Base-by-base conservation (phyloP, 768 basidiomycete genomes). In the Lactarius trivialis region DNA sequence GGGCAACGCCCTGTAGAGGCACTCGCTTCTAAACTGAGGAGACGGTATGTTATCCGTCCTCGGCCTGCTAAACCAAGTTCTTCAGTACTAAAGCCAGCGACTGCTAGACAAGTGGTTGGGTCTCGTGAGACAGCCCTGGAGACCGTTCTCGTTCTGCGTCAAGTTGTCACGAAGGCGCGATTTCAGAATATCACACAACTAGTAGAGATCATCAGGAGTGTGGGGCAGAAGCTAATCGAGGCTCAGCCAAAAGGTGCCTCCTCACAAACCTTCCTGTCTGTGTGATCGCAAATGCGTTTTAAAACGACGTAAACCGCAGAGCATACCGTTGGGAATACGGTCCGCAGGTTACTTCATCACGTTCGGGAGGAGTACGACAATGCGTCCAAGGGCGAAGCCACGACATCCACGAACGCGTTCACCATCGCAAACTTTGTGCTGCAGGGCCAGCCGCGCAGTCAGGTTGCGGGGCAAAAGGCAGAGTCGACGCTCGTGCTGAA, bases 301-400 rank as follows among this genome's bases (percentile, higher is more conserved):
- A 37, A 36, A 49, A 33, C 33, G 30, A 30, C 30, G 3, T 30
- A 36, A 21, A 58, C 43, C 34, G 17, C 74, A 98, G 97, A 99
- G 72, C 88, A 95, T 70, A 90, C 93, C 50, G 89, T 97, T 37
- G 93, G 93, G 26, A 98, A 98, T 72, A 95, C 95, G 24, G 88
- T 95, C 43, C 85, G 94, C 41, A 93, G 93, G 70, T 86, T 98
- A 26, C 78, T 98, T 30, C 93, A 95, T 71, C 89, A 97, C 70
- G 88, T 99, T 60, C 84, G 93, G 55, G 97, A 99, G 74, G 97
- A 99, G 71, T 95, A 93, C 73, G 81, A 89, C 63, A 90, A 94
- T 4, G 92, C 92, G 2, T 84, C 80, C 15, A 77, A 75, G 66
- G 83, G 77, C 58, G 73, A 75, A 19, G 72, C 76, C 0, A 69